These are phyloP conservation scores for Pinus taeda DNA, from an alignment of 75 land plant genomes.

Conservation along the genomic window DNA sequence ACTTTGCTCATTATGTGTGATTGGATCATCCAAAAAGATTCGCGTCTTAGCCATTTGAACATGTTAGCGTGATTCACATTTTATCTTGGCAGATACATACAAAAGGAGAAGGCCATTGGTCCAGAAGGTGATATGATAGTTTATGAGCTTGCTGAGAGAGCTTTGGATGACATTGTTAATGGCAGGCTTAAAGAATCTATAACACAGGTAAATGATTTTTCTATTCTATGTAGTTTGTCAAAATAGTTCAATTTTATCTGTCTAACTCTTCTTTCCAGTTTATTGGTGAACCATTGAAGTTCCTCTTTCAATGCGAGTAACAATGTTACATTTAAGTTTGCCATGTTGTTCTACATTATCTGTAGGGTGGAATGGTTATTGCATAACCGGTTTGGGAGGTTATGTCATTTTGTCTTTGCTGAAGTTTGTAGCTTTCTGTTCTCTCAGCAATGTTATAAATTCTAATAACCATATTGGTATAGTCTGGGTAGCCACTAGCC, in stretches of 20 bases:
- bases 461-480: too few species aligned
- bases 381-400: neutral
- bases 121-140: conserved; percentile 62
- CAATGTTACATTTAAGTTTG: neutral
- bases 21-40: neutral
- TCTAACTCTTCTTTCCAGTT: neutral
- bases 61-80: neutral
- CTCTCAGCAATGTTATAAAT: too few species aligned
- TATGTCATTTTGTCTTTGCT: neutral
- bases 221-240: neutral
- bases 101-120: conserved; percentile 63
- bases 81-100: conserved; percentile 61
- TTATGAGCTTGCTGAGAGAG: conserved; percentile 86
- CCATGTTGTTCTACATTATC: neutral
- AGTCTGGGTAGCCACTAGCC: too few species aligned
- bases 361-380: neutral
- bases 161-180: conserved; percentile 49
- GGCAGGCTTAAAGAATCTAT: conserved; percentile 55
- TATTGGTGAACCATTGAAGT: neutral
- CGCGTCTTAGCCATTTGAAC: neutral
- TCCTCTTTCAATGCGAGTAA: neutral
- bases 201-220: conserved; percentile 33
- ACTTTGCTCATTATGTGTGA: neutral
- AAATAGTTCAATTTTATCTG: neutral
- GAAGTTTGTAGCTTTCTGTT: too few species aligned